phyloP scores from a whole-genome alignment of 495 filamentous ascomycete genomes.

The Hamigera avellanea region DNA sequence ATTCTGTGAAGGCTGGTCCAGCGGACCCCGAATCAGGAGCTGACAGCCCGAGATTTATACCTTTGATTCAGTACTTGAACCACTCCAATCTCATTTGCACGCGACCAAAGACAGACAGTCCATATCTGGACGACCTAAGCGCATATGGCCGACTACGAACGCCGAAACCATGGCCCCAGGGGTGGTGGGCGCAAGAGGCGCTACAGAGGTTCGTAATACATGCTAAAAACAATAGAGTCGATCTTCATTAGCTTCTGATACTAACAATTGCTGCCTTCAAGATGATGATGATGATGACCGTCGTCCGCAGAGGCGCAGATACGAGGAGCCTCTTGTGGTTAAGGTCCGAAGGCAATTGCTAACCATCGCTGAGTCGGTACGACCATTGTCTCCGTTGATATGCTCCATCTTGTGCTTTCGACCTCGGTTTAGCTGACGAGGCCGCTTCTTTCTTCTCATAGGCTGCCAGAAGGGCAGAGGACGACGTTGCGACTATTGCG shows the following conservation, averaged over 20 bases:
- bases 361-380: conserved; percentile 71
- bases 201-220: conserved; percentile 39
- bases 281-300: conserved; percentile 72
- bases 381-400: conserved; percentile 5
- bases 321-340: conserved; percentile 64
- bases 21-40: too few relatives aligned
- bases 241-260: not conserved
- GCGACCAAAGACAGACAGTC: not conserved
- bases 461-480: conserved; percentile 67
- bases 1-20: too few relatives aligned
- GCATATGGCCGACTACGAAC: conserved; percentile 64
- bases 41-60: too few relatives aligned
- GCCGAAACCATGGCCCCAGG: conserved; percentile 44
- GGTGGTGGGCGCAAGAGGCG: conserved; percentile 57
- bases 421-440: too few relatives aligned
- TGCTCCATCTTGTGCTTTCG: too few relatives aligned
- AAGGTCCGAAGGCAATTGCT: conserved; percentile 74
- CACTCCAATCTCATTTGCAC: too few relatives aligned
- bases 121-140: not conserved
- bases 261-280: conserved; percentile 14
- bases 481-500: conserved; percentile 67
- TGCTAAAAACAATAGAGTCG: conserved; percentile 1
- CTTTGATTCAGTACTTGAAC: too few relatives aligned
- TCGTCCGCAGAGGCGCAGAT: conserved; percentile 61
- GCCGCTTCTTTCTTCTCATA: conserved; percentile 12